Conservation (phyloP, 1,139 yeast genomes). For the Geotrichum fermentans region DNA sequence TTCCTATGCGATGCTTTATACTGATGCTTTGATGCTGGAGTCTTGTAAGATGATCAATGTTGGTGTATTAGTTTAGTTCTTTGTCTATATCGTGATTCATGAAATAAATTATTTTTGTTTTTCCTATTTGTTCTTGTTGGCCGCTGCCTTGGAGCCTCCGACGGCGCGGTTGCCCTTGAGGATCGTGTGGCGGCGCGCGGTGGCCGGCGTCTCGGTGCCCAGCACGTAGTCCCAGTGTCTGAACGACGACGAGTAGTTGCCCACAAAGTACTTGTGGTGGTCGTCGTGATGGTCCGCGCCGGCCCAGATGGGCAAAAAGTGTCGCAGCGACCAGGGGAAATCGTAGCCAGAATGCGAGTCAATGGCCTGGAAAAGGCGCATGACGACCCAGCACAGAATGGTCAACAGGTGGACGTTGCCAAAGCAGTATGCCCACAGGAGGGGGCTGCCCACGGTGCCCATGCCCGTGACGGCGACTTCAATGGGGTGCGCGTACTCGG, state of each 20-base stretch:
- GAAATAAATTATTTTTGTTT: not conserved
- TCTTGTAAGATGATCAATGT: no score
- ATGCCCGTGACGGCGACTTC: constrained; percentile 87
- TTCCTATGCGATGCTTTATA: no score
- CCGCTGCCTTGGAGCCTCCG: not conserved
- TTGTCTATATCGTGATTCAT: not conserved
- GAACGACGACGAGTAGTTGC: constrained; percentile 89
- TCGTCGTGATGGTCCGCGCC: constrained; percentile 98
- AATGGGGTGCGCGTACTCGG: constrained; percentile 93
- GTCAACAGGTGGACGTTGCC: constrained; percentile 76
- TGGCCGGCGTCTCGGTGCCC: constrained; percentile 64
- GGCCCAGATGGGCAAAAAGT: constrained; percentile 91
- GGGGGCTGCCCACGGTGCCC: constrained; percentile 93
- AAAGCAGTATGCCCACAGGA: constrained; percentile 61
- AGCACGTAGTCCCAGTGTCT: constrained; percentile 87
- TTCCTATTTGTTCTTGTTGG: not conserved
- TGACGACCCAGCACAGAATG: constrained; percentile 74
- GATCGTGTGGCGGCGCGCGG: constrained; percentile 49
- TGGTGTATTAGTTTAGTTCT: not conserved
- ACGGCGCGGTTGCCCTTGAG: constrained; percentile 2
- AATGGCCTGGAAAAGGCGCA: constrained; percentile 87
- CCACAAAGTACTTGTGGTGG: constrained; percentile 85
- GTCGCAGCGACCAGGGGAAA: constrained; percentile 92
- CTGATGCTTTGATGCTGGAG: no score
- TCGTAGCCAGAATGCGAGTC: constrained; percentile 97